Evolutionary conservation across 495 filamentous ascomycete genomes (phyloP).

Genomic region (Parachaetomium inaequale): DNA sequence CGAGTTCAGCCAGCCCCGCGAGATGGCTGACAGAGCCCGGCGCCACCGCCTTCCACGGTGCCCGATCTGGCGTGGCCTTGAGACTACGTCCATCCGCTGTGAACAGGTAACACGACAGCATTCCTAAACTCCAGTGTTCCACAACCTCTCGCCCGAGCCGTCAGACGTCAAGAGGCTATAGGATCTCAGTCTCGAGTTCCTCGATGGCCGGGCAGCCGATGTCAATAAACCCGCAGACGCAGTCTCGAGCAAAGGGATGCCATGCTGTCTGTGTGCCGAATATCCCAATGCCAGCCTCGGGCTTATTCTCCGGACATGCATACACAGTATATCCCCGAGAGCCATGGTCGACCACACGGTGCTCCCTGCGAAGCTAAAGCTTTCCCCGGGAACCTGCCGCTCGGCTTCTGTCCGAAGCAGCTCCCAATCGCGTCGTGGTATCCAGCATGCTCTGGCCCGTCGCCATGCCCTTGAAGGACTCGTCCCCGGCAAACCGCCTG

Average conservation of each 20-base stretch:
- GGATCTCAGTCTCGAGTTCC: background rate
- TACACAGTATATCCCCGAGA: background rate
- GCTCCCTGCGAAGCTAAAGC: conserved; percentile 6
- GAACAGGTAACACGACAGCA: conserved; percentile 1
- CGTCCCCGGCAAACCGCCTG: conserved; percentile 75
- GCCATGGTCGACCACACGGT: background rate
- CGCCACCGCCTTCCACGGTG: conserved; percentile 2
- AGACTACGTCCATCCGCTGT: background rate
- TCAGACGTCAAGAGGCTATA: background rate
- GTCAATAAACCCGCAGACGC: background rate
- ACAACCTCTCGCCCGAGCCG: background rate
- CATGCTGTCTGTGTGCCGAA: conserved; percentile 8
- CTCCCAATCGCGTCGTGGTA: conserved; percentile 34
- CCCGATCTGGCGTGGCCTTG: background rate
- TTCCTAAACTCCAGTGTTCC: background rate
- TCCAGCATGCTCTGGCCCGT: conserved; percentile 23
- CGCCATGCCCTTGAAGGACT: conserved; percentile 52
- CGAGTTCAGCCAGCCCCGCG: background rate
- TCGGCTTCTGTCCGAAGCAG: conserved; percentile 26
- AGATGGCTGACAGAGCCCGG: background rate
- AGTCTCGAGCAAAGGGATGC: conserved; percentile 8
- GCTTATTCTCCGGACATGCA: background rate
- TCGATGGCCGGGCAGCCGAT: background rate
- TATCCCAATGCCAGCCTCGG: conserved; percentile 3
- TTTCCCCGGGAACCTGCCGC: conserved; percentile 13